Conservation (phyloP, 805 yeast genomes). For the Yamadazyma sp. region DNA sequence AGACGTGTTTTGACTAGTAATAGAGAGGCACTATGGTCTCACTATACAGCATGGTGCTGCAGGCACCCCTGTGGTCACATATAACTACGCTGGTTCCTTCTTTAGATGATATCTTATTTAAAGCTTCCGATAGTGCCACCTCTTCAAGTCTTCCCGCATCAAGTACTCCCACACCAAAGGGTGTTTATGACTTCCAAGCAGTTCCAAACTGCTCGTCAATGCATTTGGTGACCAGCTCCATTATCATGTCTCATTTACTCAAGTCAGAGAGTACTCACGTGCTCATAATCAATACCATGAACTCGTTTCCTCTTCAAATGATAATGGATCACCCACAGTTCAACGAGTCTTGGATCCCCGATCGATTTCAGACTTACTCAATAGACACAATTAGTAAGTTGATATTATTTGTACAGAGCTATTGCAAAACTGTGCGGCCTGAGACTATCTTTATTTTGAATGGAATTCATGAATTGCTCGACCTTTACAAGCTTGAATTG, state of each 20-base stretch:
- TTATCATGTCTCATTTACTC: slow-evolving; percentile 30
- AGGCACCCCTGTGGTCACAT: slow-evolving; percentile 21
- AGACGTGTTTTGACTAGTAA: slow-evolving; percentile 4
- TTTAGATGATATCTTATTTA: slow-evolving; percentile 26
- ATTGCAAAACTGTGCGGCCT: slow-evolving; percentile 5
- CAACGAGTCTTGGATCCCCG: slow-evolving; percentile 21
- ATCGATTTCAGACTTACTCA: slow-evolving; percentile 7
- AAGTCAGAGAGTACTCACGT: slow-evolving; percentile 18
- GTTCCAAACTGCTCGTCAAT: slow-evolving; percentile 31
- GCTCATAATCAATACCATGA: slow-evolving; percentile 31
- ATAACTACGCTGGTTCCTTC: slow-evolving; percentile 29
- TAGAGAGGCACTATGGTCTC: slow-evolving; percentile 36
- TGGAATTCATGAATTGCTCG: slow-evolving; percentile 36
- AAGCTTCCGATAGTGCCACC: background rate
- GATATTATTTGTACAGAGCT: slow-evolving; percentile 8
- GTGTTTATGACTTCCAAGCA: slow-evolving; percentile 37
- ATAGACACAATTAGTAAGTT: slow-evolving; percentile 13
- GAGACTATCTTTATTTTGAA: slow-evolving; percentile 26
- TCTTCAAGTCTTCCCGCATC: too few relatives aligned
- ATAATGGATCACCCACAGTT: slow-evolving; percentile 22
- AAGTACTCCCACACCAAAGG: too few relatives aligned
- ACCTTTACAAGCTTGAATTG: slow-evolving; percentile 34
- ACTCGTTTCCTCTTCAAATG: slow-evolving; percentile 29
- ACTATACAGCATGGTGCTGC: slow-evolving; percentile 29
- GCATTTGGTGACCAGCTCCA: slow-evolving; percentile 21